Percentiles rank a stretch among this genome's conserved stretches.
Evolutionary conservation across 2,329 filamentous ascomycete genomes (phyloP).

Genomic region (Coniochaeta sp.): DNA sequence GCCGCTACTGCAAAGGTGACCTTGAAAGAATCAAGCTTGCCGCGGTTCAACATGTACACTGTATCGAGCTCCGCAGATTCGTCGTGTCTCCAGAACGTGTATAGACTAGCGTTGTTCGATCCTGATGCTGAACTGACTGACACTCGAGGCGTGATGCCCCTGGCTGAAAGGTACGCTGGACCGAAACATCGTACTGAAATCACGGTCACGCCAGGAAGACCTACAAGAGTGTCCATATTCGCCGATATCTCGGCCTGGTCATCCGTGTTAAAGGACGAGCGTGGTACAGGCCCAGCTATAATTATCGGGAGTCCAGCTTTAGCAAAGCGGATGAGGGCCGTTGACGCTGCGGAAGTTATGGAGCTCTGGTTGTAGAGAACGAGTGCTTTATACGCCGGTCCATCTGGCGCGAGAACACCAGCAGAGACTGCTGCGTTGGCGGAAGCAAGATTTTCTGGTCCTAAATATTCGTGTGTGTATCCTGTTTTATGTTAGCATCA

Average conservation of each 20-base stretch:
- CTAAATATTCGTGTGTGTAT: conserved; percentile 15
- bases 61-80: background rate
- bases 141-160: conserved; percentile 1
- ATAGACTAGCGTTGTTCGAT: conserved; percentile 6
- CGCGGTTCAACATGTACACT: conserved; percentile 8
- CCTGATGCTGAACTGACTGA: background rate
- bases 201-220: conserved; percentile 1
- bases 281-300: conserved; percentile 8
- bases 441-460: conserved; percentile 8
- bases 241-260: conserved; percentile 4
- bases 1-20: conserved; percentile 12
- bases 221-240: conserved; percentile 7
- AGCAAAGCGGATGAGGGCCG: conserved; percentile 11
- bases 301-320: conserved; percentile 13
- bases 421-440: conserved; percentile 4
- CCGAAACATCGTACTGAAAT: conserved; percentile 1
- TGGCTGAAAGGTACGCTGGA: background rate
- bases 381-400: conserved; percentile 15
- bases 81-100: conserved; percentile 5
- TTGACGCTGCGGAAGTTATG: conserved; percentile 9
- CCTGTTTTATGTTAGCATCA: conserved; percentile 1
- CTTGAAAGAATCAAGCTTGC: conserved; percentile 6
- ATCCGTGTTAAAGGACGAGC: conserved; percentile 2
- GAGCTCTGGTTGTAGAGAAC: conserved; percentile 13
- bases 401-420: conserved; percentile 12